Base-by-base conservation (phyloP, 768 basidiomycete genomes). In the Boletus rex-veris region DNA sequence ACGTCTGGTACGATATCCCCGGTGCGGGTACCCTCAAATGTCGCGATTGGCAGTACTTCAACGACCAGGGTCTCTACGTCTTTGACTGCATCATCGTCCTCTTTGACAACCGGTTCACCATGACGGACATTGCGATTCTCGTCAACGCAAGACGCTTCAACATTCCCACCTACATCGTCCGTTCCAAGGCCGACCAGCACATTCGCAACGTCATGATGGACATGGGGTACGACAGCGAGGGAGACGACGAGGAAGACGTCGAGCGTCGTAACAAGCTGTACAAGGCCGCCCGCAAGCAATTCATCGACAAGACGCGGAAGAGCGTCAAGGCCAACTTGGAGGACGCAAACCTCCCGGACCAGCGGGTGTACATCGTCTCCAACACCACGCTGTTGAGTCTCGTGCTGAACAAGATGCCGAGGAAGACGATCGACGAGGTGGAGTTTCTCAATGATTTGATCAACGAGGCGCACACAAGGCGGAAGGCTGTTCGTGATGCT, bases 351-450 rank as follows among this genome's bases (percentile, higher is more conserved):
- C 52, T 70, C 11, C 48, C 66, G 3, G 43, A 64, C 39, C 63
- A 64, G 50, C 61, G 58, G 5, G 68, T 70, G 7, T 70, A 70
- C 36, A 62, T 70, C 24, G 50, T 68, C 15, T 68, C 66, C 35
- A 57, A 44, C 49, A 46, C 21, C 24, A 52, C 63, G 38, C n/a
- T 71, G 42, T 28, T 58, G 37, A 49, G 28, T 26, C 45, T 69
- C 35, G 55, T 71, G 48, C 19, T 39, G 19, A 50, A 58, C 2
- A 63, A 57, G 49, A 26, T 14, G 37, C 57, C 65, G 15, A 60
- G 44, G 42, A 61, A 52, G 52, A 45, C 45, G 41, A 65, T 67
- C 5, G 66, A 67, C 6, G 65, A 67, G 46, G 18, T 63, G 38
- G 59, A 64, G 2, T n/a, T 67, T 3, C 11, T 67, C 24, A 61